Conservation (phyloP, 805 yeast genomes). For the Yarrowia divulgata region DNA sequence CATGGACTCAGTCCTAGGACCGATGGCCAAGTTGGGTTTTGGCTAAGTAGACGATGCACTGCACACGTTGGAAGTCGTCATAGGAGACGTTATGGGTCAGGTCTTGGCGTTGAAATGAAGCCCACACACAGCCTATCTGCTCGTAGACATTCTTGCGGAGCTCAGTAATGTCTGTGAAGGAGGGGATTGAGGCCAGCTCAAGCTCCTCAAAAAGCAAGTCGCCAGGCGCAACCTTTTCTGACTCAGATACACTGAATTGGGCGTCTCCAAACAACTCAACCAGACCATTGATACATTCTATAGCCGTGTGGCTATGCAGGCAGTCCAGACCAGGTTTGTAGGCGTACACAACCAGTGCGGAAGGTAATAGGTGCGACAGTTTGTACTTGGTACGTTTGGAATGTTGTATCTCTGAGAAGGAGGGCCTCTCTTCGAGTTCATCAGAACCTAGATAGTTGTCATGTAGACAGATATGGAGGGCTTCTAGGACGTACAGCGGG, state of each 20-base stretch:
- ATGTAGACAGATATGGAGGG: background rate
- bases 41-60: constrained; percentile 11
- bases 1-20: too few relatives aligned
- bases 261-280: background rate
- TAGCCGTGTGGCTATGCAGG: background rate
- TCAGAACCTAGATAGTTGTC: background rate
- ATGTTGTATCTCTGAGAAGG: background rate
- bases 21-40: background rate
- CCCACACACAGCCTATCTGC: background rate
- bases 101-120: background rate
- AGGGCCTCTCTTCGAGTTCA: background rate
- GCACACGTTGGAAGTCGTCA: constrained; percentile 15
- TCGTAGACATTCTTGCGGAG: background rate
- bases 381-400: background rate
- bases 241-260: background rate
- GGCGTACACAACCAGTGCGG: background rate
- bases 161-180: constrained; percentile 1
- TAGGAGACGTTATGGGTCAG: background rate
- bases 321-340: constrained; percentile 11
- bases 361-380: constrained; percentile 1
- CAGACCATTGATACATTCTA: background rate
- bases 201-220: constrained; percentile 29
- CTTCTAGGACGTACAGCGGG: background rate
- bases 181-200: background rate
- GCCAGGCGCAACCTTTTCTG: background rate